Evolutionary conservation across 2,329 filamentous ascomycete genomes (phyloP).

Genomic region (Aureobasidium melanogenum): DNA sequence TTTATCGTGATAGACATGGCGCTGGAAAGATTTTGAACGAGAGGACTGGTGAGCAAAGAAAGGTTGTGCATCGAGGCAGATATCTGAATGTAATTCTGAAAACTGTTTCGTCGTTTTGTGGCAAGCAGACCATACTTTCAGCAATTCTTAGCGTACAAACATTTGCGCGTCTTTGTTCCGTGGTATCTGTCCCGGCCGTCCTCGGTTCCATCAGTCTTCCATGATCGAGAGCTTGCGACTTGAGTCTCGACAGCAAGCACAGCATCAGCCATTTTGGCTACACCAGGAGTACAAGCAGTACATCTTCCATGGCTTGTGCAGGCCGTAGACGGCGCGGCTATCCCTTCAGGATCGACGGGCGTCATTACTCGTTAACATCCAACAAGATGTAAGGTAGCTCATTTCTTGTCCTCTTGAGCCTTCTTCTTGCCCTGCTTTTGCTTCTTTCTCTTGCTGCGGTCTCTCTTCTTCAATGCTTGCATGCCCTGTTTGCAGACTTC

Average conservation of each 20-base stretch:
- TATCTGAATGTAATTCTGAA: background rate
- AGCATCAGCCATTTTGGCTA: background rate
- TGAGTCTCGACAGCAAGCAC: background rate
- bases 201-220: background rate
- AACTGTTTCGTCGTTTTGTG: background rate
- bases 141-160: background rate
- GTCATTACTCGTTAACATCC: slow-evolving; percentile 6
- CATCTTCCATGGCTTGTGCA: background rate
- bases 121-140: background rate
- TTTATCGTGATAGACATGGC: no score
- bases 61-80: background rate
- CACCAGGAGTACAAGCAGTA: background rate
- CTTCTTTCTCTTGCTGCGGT: slow-evolving; percentile 76
- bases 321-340: background rate
- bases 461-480: slow-evolving; percentile 82
- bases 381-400: background rate
- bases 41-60: background rate
- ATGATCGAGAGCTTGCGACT: background rate
- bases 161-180: background rate
- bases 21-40: background rate
- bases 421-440: slow-evolving; percentile 66
- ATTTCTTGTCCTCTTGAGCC: slow-evolving; percentile 7
- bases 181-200: background rate
- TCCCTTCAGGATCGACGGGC: background rate
- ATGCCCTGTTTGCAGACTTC: slow-evolving; percentile 87